Evolutionary conservation across 2,329 filamentous ascomycete genomes (phyloP).

Genomic region (Xylaria arbuscula): DNA sequence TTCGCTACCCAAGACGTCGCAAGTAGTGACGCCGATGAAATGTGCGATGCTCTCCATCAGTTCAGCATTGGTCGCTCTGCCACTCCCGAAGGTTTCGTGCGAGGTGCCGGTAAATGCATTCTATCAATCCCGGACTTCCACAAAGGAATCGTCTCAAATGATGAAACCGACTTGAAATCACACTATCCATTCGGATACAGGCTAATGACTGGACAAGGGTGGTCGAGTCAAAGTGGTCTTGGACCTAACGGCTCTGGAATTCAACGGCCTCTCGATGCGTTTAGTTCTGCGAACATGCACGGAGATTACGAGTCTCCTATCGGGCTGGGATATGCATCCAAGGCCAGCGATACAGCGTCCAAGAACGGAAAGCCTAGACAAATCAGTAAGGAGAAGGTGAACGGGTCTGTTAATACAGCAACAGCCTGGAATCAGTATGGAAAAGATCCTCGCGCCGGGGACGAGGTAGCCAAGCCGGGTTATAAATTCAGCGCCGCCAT

Average conservation of each 20-base stretch:
- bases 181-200: conserved; percentile 29
- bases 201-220: conserved; percentile 29
- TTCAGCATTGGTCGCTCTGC: conserved; percentile 3
- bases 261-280: conserved; percentile 22
- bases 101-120: conserved; percentile 8
- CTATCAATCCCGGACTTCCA: conserved; percentile 1
- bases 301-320: not conserved
- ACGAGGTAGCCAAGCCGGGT: not conserved
- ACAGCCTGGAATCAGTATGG: conserved; percentile 19
- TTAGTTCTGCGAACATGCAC: not conserved
- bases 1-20: not conserved
- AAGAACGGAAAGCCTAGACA: not conserved
- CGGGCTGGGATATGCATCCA: conserved; percentile 4
- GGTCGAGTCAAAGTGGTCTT: conserved; percentile 19
- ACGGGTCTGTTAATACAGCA: not conserved
- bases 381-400: too few species aligned
- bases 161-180: conserved; percentile 10
- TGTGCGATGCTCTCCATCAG: conserved; percentile 3
- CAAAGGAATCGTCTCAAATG: not conserved
- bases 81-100: conserved; percentile 26
- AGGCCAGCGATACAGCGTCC: not conserved
- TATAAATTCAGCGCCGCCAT: not conserved
- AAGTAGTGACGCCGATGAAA: not conserved
- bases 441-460: conserved; percentile 9
- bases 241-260: conserved; percentile 31